These are phyloP conservation scores for Penicillium verrucosum DNA, from an alignment of 2,329 filamentous ascomycete species.

Conservation along the genomic window DNA sequence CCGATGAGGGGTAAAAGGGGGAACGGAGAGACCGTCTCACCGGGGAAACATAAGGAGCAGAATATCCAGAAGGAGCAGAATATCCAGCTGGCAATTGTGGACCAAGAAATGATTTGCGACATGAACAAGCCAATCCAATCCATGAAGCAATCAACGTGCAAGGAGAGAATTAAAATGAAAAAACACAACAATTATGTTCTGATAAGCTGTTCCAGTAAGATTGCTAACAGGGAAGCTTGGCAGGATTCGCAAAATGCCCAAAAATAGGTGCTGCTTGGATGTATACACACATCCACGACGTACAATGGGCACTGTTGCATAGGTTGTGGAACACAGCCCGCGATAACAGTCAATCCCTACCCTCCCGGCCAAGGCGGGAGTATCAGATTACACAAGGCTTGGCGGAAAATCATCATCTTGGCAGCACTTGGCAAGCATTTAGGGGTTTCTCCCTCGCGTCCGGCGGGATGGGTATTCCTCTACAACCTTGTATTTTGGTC, in stretches of 20 bases:
- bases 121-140: conserved; percentile 10
- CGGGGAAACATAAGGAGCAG: neutral
- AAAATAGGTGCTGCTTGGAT: neutral
- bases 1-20: conserved; percentile 6
- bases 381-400: conserved; percentile 25
- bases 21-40: neutral
- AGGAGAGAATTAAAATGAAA: neutral
- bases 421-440: conserved; percentile 23
- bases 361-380: conserved; percentile 21
- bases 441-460: conserved; percentile 18
- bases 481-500: conserved; percentile 4
- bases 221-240: conserved; percentile 13
- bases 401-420: conserved; percentile 24
- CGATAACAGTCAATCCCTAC: conserved; percentile 12
- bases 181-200: neutral
- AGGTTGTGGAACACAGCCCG: conserved; percentile 16
- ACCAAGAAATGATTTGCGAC: neutral
- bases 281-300: neutral
- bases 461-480: conserved; percentile 11
- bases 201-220: conserved; percentile 6
- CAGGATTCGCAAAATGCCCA: conserved; percentile 5
- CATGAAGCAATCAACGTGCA: conserved; percentile 10
- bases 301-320: conserved; percentile 4
- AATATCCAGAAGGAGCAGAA: neutral
- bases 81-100: neutral